Evolutionary conservation across 257 asterid genomes (phyloP), one percentile per base, ranked within the genome.

Genomic region (Mentha longifolia): DNA sequence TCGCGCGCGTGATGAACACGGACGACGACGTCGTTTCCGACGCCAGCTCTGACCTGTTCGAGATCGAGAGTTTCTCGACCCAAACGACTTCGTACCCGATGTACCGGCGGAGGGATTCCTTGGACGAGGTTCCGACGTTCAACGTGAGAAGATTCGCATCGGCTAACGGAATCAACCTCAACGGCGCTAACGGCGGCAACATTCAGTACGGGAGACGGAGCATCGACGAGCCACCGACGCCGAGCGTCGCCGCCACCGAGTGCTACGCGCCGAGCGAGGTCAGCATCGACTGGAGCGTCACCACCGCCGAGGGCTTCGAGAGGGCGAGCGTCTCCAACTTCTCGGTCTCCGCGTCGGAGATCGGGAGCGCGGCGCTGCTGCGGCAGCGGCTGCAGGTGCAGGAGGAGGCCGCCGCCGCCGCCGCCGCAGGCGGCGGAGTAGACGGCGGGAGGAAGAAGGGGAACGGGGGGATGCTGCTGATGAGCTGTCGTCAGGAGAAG

Each of bases 231-330:
- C 91, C 89, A 6, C 83, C 82, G 15, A 91, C 97, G 7, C 97
- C 92, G 1, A 87, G 90, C 66, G 76, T 86, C 17, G 87, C 92
- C 0, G 84, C 79, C 7, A 86, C 97, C 0, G 98, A 92, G 63
- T 86, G 92, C 54, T 90, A 90, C 75, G 89, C 96, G n/a, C 98
- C 97, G 0, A 92, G 97, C 67, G 98, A 92, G 45, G 91, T 83
- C 2, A 92, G 98, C 76, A 78, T 92, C 3, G 97, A 86, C 75
- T 92, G 98, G 98, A 90, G 97, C 70, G 98, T 92, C 3, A 86
- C 96, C 9, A 92, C 98, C 3, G 98, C 97, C 10, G 97, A 89
- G 77, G 96, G 95, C 0, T 85, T 78, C 74, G 95, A 90, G 67
- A 66, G 75, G 67, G 87, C 86, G 28, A 87, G 96, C 66, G 68